Conservation (phyloP, 1,139 yeast species). For the Hansenula sp. region DNA sequence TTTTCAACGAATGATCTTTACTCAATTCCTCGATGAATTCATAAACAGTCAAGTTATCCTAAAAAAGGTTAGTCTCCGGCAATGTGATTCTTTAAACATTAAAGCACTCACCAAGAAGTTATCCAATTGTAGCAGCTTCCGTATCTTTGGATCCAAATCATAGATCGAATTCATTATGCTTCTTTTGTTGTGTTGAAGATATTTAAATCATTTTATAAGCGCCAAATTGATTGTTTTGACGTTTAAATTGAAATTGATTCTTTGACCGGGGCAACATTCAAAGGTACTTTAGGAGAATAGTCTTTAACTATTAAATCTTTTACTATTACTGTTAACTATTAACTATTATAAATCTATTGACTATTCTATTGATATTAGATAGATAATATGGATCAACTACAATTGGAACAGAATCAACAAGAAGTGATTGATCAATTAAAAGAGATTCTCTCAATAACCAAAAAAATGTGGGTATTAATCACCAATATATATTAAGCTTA, state of each 20-base stretch:
- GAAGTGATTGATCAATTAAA: neutral
- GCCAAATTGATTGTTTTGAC: too few relatives aligned
- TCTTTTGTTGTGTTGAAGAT: neutral
- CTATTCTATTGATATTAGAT: too few relatives aligned
- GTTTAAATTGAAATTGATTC: too few relatives aligned
- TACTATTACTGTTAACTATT: too few relatives aligned
- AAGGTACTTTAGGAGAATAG: too few relatives aligned
- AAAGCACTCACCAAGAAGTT: constrained; percentile 49
- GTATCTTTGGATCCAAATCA: constrained; percentile 68
- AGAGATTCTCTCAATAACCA: neutral
- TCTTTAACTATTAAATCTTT: too few relatives aligned
- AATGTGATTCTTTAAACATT: too few relatives aligned
- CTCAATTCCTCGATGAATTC: constrained; percentile 84
- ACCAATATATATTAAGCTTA: neutral
- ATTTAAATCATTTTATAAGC: too few relatives aligned
- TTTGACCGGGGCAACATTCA: too few relatives aligned
- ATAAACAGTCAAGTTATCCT: constrained; percentile 63
- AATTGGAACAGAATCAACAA: neutral
- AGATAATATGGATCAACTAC: neutral
- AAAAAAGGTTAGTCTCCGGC: too few relatives aligned
- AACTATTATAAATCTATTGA: too few relatives aligned
- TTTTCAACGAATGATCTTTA: constrained; percentile 56
- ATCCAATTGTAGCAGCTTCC: constrained; percentile 61
- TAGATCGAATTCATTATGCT: constrained; percentile 36
- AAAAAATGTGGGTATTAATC: neutral